Evolutionary conservation across 768 basidiomycete species (phyloP).

Genomic region (Lactifluus piperatus): DNA sequence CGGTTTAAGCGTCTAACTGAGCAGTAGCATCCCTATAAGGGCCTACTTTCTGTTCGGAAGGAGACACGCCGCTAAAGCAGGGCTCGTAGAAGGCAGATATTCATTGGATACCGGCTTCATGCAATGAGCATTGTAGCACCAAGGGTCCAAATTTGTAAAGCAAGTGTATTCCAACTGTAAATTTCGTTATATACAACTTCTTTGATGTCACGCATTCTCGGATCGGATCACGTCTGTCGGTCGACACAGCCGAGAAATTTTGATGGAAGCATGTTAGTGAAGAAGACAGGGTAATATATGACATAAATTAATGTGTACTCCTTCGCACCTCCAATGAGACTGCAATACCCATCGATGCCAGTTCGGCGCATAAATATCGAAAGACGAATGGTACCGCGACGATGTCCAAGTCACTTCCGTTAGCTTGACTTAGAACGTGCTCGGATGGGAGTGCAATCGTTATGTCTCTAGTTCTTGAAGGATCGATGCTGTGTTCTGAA

Average conservation of each 20-base stretch:
- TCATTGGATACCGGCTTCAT: neutral
- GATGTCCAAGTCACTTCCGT: slow-evolving; percentile 85
- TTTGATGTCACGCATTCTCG: neutral
- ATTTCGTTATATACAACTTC: neutral
- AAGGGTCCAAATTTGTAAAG: neutral
- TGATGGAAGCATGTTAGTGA: neutral
- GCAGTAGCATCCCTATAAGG: neutral
- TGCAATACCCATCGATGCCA: slow-evolving; percentile 97
- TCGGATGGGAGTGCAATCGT: slow-evolving; percentile 57
- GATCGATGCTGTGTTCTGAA: slow-evolving; percentile 36
- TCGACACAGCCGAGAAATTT: neutral
- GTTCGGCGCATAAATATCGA: slow-evolving; percentile 87
- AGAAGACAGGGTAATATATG: neutral
- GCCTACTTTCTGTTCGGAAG: neutral
- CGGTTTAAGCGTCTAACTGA: neutral
- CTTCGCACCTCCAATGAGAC: slow-evolving; percentile 67
- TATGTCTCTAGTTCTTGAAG: slow-evolving; percentile 39
- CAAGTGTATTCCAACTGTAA: neutral
- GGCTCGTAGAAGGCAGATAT: too few species aligned
- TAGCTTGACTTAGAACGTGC: slow-evolving; percentile 51
- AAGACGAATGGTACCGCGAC: slow-evolving; percentile 95
- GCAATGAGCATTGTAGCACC: neutral
- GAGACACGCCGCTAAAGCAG: neutral
- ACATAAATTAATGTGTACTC: neutral
- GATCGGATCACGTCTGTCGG: neutral